Percentiles rank a stretch among this genome's conserved stretches.
These are phyloP conservation scores for Glarea lozoyensis DNA, from an alignment of 495 filamentous ascomycete genomes.

Conservation along the genomic window DNA sequence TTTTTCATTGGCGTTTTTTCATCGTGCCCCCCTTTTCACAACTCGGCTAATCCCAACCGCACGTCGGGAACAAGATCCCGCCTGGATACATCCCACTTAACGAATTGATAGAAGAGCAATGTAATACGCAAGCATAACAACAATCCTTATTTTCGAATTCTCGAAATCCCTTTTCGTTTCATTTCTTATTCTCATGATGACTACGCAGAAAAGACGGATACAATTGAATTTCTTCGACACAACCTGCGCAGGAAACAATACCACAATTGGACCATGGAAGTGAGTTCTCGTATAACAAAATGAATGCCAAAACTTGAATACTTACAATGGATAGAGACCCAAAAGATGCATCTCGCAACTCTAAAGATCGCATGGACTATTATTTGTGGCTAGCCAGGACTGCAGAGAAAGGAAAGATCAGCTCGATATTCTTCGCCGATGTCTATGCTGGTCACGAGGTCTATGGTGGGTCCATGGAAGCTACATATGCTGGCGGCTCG, in stretches of 20 bases:
- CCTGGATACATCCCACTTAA: too few relatives aligned
- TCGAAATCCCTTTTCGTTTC: too few relatives aligned
- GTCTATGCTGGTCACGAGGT: conserved; percentile 4
- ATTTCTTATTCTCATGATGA: too few relatives aligned
- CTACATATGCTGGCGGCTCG: neutral
- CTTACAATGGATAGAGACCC: neutral
- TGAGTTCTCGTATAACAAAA: neutral
- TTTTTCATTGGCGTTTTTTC: too few relatives aligned
- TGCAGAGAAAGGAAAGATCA: conserved; percentile 8
- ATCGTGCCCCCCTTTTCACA: too few relatives aligned
- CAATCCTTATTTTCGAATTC: too few relatives aligned
- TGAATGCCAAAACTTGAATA: neutral
- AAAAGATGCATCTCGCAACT: neutral
- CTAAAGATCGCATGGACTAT: conserved; percentile 7
- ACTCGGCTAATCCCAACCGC: too few relatives aligned
- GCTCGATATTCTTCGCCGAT: conserved; percentile 8
- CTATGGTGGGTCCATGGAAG: conserved; percentile 5
- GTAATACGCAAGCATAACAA: too few relatives aligned
- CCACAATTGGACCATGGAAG: neutral
- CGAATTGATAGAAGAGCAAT: too few relatives aligned
- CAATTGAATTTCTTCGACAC: neutral
- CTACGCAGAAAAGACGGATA: too few relatives aligned
- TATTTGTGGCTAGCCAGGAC: conserved; percentile 4
- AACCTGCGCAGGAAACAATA: neutral
- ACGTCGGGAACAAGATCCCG: too few relatives aligned